These are phyloP conservation scores for Diplodia mutila DNA, from an alignment of 2,329 filamentous ascomycete species.

Conservation along the genomic window DNA sequence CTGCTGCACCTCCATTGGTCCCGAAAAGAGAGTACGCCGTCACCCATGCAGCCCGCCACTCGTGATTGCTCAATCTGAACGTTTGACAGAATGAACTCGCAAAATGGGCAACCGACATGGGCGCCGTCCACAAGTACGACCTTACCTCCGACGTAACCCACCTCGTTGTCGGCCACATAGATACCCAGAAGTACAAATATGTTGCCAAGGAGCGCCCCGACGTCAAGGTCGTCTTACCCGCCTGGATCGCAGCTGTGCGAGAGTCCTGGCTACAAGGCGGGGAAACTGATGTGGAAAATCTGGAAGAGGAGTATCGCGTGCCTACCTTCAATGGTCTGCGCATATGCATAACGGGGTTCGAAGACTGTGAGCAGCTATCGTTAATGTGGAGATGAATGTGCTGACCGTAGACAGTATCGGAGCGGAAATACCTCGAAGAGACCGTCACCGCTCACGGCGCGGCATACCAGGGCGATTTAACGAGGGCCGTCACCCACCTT, in stretches of 20 bases:
- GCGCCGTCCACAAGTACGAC: constrained; percentile 84
- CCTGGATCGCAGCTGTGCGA: constrained; percentile 82
- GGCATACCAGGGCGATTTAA: constrained; percentile 85
- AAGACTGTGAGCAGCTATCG: constrained; percentile 56
- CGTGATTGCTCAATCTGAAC: constrained; percentile 19
- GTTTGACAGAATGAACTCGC: constrained; percentile 58
- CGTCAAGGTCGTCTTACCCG: constrained; percentile 77
- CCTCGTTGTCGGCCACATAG: constrained; percentile 84
- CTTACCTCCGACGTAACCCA: constrained; percentile 96
- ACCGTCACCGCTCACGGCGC: constrained; percentile 73
- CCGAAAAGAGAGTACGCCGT: constrained; percentile 72
- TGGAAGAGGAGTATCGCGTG: constrained; percentile 70
- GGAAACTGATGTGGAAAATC: constrained; percentile 69
- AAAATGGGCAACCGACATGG: constrained; percentile 74
- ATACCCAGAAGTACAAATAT: constrained; percentile 93
- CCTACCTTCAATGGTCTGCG: constrained; percentile 65
- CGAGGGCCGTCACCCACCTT: constrained; percentile 82
- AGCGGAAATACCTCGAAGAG: constrained; percentile 72
- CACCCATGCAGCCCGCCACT: background rate
- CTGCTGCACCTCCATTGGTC: constrained; percentile 84
- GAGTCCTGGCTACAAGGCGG: constrained; percentile 79
- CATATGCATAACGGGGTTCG: constrained; percentile 72
- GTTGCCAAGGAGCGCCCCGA: constrained; percentile 88
- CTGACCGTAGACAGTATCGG: constrained; percentile 55
- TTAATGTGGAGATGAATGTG: background rate